A percentile compares a stretch with the other conserved stretches of the same genome.
Conservation (phyloP, 148 eudicot species). For the Chenopodium album region DNA sequence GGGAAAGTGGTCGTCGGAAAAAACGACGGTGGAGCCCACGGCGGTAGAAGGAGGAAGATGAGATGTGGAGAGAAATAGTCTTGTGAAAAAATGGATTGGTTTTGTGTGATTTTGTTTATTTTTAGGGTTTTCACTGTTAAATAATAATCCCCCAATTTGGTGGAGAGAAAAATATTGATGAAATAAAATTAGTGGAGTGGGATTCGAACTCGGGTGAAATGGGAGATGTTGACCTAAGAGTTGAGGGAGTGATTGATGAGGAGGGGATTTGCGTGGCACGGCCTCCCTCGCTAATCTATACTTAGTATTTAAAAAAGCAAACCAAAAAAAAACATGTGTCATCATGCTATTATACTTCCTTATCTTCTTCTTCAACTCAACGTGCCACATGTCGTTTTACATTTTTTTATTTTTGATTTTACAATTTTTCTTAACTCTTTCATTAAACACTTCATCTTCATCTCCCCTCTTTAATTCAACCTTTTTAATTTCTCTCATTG, state of each 20-base stretch:
- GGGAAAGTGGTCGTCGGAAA: neutral
- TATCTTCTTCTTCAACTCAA: no score
- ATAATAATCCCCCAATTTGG: neutral
- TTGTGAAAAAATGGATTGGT: neutral
- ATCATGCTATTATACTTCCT: no score
- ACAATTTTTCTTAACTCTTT: no score
- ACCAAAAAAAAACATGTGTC: no score
- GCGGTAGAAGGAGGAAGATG: neutral
- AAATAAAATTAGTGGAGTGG: neutral
- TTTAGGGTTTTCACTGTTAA: constrained; percentile 28
- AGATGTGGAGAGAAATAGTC: neutral
- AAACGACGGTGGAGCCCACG: constrained; percentile 9
- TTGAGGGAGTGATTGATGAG: neutral
- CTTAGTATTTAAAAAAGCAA: no score
- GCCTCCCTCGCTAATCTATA: neutral
- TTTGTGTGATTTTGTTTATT: constrained; percentile 8
- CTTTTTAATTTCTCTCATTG: no score
- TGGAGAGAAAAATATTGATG: neutral
- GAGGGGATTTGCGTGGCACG: neutral
- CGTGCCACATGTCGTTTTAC: no score
- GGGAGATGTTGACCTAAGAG: neutral
- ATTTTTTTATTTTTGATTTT: no score
- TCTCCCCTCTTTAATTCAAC: no score
- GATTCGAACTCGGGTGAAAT: constrained; percentile 7
- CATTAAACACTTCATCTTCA: no score